Conservation (phyloP, 345 rosid species). For the Populus davidiana region DNA sequence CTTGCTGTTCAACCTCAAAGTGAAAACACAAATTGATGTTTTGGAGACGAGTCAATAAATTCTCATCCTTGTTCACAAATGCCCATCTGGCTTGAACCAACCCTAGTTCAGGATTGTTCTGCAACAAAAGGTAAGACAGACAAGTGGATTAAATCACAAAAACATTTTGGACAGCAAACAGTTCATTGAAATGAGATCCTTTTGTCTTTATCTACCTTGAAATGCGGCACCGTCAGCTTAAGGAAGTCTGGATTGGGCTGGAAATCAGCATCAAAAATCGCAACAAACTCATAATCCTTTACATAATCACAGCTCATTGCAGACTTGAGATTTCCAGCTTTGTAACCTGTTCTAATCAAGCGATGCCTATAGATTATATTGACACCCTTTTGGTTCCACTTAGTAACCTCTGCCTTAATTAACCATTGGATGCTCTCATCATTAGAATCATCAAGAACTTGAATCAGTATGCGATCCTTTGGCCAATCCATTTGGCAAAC, state of each 20-base stretch:
- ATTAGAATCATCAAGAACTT: conserved; percentile 77
- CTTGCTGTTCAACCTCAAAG: conserved; percentile 87
- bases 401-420: conserved; percentile 58
- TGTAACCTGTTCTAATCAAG: conserved; percentile 70
- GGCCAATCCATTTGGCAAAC: conserved; percentile 90
- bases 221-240: conserved; percentile 71
- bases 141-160: not conserved
- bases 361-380: conserved; percentile 74
- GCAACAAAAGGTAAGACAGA: conserved; percentile 19
- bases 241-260: conserved; percentile 73
- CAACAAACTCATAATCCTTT: conserved; percentile 69
- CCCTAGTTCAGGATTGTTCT: conserved; percentile 66
- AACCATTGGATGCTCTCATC: conserved; percentile 64
- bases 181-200: not conserved
- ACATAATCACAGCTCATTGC: conserved; percentile 82
- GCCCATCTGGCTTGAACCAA: conserved; percentile 84
- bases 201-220: conserved; percentile 47
- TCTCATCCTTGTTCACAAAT: conserved; percentile 82
- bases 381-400: conserved; percentile 69
- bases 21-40: conserved; percentile 78
- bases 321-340: conserved; percentile 90
- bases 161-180: not conserved
- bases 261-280: conserved; percentile 85
- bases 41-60: conserved; percentile 80
- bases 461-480: conserved; percentile 59